These are phyloP conservation scores for Chenopodium formosanum DNA, from an alignment of 148 eudicot genomes.

Conservation along the genomic window DNA sequence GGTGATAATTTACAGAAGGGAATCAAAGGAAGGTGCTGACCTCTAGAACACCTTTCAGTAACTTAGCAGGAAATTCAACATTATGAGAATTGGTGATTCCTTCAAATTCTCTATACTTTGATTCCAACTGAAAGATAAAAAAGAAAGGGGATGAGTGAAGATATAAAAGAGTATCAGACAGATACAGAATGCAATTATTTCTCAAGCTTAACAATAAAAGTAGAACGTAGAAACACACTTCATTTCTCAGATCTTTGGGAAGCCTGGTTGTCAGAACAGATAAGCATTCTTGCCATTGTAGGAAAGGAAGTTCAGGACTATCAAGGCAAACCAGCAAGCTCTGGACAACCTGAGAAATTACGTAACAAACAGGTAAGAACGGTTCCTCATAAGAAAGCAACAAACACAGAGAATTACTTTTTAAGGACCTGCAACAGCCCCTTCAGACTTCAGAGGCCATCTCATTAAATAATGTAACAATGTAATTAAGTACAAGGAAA, in stretches of 20 bases:
- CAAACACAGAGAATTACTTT: background rate
- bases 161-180: slow-evolving; percentile 1
- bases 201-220: slow-evolving; percentile 5
- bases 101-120: slow-evolving; percentile 62
- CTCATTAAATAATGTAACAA: background rate
- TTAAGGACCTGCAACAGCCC: background rate
- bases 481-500: background rate
- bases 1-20: background rate
- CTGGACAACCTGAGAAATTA: slow-evolving; percentile 66
- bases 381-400: background rate
- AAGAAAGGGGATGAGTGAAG: background rate
- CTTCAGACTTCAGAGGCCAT: background rate
- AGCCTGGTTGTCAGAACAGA: slow-evolving; percentile 93
- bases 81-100: slow-evolving; percentile 54
- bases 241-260: slow-evolving; percentile 83
- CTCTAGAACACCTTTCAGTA: slow-evolving; percentile 75
- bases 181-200: background rate
- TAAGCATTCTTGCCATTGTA: slow-evolving; percentile 99
- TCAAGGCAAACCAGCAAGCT: slow-evolving; percentile 87
- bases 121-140: slow-evolving; percentile 69
- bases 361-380: slow-evolving; percentile 2
- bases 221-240: slow-evolving; percentile 37
- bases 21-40: slow-evolving; percentile 36
- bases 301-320: slow-evolving; percentile 94
- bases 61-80: slow-evolving; percentile 91